Evolutionary conservation across 768 basidiomycete species (phyloP).

Genomic region (Pulveroboletus sp.): DNA sequence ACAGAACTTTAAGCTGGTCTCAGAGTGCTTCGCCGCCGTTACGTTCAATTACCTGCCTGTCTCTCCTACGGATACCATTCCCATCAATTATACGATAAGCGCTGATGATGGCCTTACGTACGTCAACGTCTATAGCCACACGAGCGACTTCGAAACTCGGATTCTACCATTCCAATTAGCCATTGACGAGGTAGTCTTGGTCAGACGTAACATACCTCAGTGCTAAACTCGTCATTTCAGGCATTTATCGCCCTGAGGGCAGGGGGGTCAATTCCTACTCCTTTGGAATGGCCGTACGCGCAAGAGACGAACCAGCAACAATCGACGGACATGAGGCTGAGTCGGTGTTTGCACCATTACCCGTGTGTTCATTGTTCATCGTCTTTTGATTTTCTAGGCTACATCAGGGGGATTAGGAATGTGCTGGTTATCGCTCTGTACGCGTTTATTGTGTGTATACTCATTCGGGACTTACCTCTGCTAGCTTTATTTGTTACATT

Average conservation of each 20-base stretch:
- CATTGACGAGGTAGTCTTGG: slow-evolving; percentile 55
- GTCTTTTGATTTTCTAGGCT: slow-evolving; percentile 39
- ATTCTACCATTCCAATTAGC: slow-evolving; percentile 77
- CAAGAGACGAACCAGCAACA: slow-evolving; percentile 67
- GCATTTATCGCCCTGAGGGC: slow-evolving; percentile 71
- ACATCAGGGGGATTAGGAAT: slow-evolving; percentile 56
- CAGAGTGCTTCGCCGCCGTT: slow-evolving; percentile 68
- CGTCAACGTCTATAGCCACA: slow-evolving; percentile 64
- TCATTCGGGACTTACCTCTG: not conserved
- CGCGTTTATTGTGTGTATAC: slow-evolving; percentile 17
- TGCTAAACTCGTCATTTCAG: slow-evolving; percentile 32
- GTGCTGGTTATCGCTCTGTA: slow-evolving; percentile 69
- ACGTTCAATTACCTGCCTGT: slow-evolving; percentile 58
- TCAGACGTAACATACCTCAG: not conserved
- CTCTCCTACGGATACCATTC: slow-evolving; percentile 24
- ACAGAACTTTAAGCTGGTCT: slow-evolving; percentile 69
- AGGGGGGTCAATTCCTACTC: slow-evolving; percentile 51
- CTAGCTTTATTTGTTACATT: slow-evolving; percentile 65
- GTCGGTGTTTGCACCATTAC: slow-evolving; percentile 33
- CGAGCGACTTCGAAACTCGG: slow-evolving; percentile 64
- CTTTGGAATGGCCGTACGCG: slow-evolving; percentile 72
- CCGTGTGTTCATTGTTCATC: not conserved
- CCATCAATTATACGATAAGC: slow-evolving; percentile 67
- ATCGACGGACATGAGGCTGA: slow-evolving; percentile 49
- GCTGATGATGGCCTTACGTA: slow-evolving; percentile 63